Evolutionary conservation across 176 grass and related monocot genomes (phyloP).

Genomic region (Typha latifolia): DNA sequence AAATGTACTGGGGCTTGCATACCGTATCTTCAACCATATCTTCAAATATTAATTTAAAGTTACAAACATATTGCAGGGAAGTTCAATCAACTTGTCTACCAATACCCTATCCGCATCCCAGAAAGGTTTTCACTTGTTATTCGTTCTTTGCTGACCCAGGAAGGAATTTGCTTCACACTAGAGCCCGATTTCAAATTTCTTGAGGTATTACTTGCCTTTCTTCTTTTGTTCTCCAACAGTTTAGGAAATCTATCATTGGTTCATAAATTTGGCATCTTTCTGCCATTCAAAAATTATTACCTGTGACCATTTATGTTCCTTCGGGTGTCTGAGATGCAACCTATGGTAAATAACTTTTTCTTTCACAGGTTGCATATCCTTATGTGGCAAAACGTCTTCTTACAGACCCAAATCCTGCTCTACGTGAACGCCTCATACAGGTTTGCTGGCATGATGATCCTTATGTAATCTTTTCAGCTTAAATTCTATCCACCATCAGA

Average conservation of each 20-base stretch:
- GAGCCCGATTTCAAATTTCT: slow-evolving; percentile 97
- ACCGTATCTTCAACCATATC: neutral
- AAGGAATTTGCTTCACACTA: slow-evolving; percentile 95
- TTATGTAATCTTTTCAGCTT: neutral
- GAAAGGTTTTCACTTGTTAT: slow-evolving; percentile 99
- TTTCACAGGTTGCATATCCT: slow-evolving; percentile 89
- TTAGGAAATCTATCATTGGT: neutral
- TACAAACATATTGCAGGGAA: slow-evolving; percentile 49
- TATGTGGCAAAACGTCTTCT: slow-evolving; percentile 92
- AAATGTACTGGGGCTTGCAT: neutral
- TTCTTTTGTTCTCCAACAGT: slow-evolving; percentile 13
- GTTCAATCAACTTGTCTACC: slow-evolving; percentile 97
- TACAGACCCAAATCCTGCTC: slow-evolving; percentile 94
- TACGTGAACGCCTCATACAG: slow-evolving; percentile 93
- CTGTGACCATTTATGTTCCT: slow-evolving; percentile 3
- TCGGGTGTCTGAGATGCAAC: neutral
- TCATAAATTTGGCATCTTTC: neutral
- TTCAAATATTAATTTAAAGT: neutral
- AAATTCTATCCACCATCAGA: neutral
- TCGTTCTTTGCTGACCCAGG: slow-evolving; percentile 90
- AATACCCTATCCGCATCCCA: slow-evolving; percentile 91
- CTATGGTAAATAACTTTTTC: slow-evolving; percentile 21
- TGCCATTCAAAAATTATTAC: neutral
- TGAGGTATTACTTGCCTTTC: slow-evolving; percentile 44
- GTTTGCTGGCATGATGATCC: slow-evolving; percentile 14